Conservation (phyloP, 2,329 filamentous ascomycete genomes). For the Pseudopyrenochaeta lycopersici region DNA sequence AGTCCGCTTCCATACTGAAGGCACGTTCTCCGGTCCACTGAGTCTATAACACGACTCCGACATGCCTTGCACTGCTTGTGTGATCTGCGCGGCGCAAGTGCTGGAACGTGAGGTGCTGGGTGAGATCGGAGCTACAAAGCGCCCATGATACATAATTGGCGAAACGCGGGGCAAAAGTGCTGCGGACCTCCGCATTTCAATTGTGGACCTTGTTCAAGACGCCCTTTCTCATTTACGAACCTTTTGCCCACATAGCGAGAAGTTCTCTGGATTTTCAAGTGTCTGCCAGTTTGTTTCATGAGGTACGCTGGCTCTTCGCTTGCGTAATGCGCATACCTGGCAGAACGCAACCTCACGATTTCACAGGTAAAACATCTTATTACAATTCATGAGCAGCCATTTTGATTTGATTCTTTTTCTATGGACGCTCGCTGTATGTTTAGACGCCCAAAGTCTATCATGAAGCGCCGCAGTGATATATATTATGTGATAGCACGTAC, state of each 20-base stretch:
- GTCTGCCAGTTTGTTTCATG: too few relatives aligned
- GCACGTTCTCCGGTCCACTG: conserved; percentile 31
- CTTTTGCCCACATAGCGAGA: too few relatives aligned
- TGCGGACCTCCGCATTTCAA: background rate
- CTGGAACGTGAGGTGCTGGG: conserved; percentile 21
- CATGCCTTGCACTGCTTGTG: conserved; percentile 37
- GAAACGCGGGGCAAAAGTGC: conserved; percentile 18
- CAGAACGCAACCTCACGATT: too few relatives aligned
- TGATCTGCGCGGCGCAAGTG: conserved; percentile 26
- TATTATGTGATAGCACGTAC: background rate
- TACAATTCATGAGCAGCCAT: too few relatives aligned
- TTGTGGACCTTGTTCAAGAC: too few relatives aligned
- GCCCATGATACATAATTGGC: conserved; percentile 20
- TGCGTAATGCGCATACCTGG: too few relatives aligned
- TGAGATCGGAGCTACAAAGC: conserved; percentile 32
- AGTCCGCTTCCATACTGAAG: conserved; percentile 60
- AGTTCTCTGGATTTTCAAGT: too few relatives aligned
- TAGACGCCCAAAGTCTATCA: background rate
- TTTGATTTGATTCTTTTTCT: background rate
- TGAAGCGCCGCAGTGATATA: background rate
- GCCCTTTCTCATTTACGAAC: too few relatives aligned
- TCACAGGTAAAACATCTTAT: too few relatives aligned
- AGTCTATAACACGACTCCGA: conserved; percentile 22
- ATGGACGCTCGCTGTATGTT: background rate
- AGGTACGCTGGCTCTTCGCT: too few relatives aligned